A percentile compares a stretch with the other conserved stretches of the same genome.
Conservation (phyloP, 1,284 basidiomycete species). For the Anthracocystis walkeri region DNA sequence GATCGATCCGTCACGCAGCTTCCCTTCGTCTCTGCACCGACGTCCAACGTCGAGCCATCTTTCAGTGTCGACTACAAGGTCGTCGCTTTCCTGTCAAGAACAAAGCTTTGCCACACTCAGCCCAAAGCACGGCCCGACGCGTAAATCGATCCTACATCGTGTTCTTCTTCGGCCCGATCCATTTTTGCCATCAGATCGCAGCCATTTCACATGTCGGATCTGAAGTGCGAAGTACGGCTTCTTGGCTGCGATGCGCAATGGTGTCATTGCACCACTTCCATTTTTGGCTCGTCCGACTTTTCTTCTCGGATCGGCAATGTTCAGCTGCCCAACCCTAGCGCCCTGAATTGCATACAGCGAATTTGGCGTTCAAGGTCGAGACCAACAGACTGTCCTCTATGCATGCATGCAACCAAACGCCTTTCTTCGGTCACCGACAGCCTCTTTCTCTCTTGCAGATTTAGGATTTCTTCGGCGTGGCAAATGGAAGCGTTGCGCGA, state of each 20-base stretch:
- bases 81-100: too few species aligned
- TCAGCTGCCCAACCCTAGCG: not conserved
- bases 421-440: not conserved
- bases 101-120: too few species aligned
- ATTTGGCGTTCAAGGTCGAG: not conserved
- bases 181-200: not conserved
- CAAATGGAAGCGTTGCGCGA: not conserved
- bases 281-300: not conserved
- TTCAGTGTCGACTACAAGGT: too few species aligned
- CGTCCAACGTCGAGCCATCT: not conserved
- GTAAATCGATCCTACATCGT: not conserved
- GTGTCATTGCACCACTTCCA: slow-evolving; percentile 13
- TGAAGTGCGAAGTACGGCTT: not conserved
- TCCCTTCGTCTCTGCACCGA: not conserved
- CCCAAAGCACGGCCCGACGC: slow-evolving; percentile 4
- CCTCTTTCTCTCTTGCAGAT: not conserved
- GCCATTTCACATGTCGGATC: slow-evolving; percentile 14
- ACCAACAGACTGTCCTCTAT: not conserved
- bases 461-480: not conserved
- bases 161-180: not conserved
- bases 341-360: not conserved
- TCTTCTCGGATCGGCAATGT: slow-evolving; percentile 2
- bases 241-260: slow-evolving; percentile 17
- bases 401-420: not conserved
- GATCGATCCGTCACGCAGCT: not conserved